Conservation (phyloP, 2,329 filamentous ascomycete genomes). For the Diaporthe australafricana region DNA sequence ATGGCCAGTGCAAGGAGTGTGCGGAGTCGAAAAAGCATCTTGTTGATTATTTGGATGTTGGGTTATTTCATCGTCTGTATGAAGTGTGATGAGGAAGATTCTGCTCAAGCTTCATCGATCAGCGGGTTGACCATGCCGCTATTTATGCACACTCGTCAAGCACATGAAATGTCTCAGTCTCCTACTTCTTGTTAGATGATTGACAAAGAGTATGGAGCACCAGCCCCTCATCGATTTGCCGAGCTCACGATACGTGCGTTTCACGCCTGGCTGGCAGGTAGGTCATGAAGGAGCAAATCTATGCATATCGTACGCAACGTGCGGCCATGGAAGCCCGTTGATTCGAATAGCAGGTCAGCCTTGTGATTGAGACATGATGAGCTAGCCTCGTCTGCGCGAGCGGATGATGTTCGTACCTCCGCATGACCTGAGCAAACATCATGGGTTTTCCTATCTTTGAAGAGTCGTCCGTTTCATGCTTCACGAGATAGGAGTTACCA, state of each 20-base stretch:
- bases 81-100: neutral
- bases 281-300: neutral
- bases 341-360: neutral
- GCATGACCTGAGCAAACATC: neutral
- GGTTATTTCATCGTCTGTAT: too few relatives aligned
- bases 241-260: neutral
- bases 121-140: neutral
- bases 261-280: neutral
- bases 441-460: too few relatives aligned
- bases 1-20: neutral
- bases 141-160: neutral
- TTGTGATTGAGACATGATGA: neutral
- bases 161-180: too few relatives aligned
- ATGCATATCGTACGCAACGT: neutral
- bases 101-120: neutral
- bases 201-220: neutral
- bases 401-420: neutral
- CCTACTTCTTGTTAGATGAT: too few relatives aligned
- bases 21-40: neutral
- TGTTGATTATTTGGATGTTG: neutral
- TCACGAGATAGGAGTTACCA: neutral
- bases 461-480: neutral
- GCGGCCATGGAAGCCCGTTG: neutral
- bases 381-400: too few relatives aligned
- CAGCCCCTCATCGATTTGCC: rapidly evolving